Base-by-base conservation (phyloP, 257 asterid genomes). In the Asclepias syriaca region DNA sequence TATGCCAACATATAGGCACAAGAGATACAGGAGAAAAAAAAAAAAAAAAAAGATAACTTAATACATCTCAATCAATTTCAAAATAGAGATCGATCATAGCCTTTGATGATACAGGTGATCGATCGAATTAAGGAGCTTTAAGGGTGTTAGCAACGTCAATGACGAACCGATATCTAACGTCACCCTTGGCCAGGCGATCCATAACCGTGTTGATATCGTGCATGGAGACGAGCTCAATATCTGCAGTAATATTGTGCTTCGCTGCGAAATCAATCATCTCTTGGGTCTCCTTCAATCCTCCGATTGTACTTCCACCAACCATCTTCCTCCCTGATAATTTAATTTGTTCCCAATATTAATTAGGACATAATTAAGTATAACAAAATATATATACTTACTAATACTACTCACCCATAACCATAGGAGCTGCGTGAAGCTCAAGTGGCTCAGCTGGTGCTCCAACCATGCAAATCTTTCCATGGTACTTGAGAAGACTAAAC, bases 381-480 rank as follows among this genome's bases (percentile, higher is more conserved):
- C 39, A 24, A 24, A 24, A 13, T 51, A 4, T 55, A 29, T 29
- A 29, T 29, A 24, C 27, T 24, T 24, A 24, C 27, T 24, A 24
- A 29, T 29, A 2, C 3, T 21, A 56, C 54, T 68, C n/a, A 73
- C 84, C 81, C 32, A 49, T 12, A 68, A 80, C 48, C 53, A 80
- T 29, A 21, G 84, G 79, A 55, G 70, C 65, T 6, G 59, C 50
- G 0, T 76, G 79, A 24, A 80, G 55, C 55, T 77, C 81, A 3
- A 76, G 79, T 27, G 83, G 83, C 39, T 75, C 57, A 9, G 57
- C 77, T 4, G 78, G 79, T 0, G 65, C 81, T 0, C 84, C 84
- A 69, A 77, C 70, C 73, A 79, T 27, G 0, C 72, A 67, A 58
- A 80, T 72, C 68, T 80, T 80, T 49, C 84, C 84, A 58, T 73